phyloP scores from a whole-genome alignment of 2,329 filamentous ascomycete species.

The Dothiorella sarmentorum region DNA sequence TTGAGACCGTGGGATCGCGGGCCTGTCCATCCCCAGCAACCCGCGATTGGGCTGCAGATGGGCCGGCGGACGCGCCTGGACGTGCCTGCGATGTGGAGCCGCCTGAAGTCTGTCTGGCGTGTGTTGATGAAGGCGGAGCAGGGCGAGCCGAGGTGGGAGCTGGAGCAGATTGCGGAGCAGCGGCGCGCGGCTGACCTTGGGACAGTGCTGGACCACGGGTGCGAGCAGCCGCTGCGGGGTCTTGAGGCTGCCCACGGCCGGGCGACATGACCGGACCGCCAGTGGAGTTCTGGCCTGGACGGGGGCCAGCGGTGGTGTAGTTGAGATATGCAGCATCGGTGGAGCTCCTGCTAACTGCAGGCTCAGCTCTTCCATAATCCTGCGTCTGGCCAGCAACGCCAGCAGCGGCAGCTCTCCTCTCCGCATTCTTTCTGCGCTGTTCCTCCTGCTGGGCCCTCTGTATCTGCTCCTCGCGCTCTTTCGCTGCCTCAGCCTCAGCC shows the following conservation, averaged over 20 bases:
- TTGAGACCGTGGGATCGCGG: conserved; percentile 50
- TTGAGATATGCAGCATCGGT: neutral
- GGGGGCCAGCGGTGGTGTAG: conserved; percentile 5
- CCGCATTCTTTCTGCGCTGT: conserved; percentile 51
- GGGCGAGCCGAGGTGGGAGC: conserved; percentile 20
- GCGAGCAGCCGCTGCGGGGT: conserved; percentile 1
- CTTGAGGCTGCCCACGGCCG: neutral
- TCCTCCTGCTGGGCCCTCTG: conserved; percentile 55
- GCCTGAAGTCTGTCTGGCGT: conserved; percentile 32
- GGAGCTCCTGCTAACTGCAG: conserved; percentile 5
- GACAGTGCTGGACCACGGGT: conserved; percentile 24
- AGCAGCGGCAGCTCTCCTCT: conserved; percentile 58
- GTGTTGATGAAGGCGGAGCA: conserved; percentile 19
- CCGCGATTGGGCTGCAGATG: conserved; percentile 23
- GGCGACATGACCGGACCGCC: conserved; percentile 15
- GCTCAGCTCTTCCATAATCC: conserved; percentile 3
- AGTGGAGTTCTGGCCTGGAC: neutral
- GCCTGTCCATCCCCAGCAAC: conserved; percentile 26
- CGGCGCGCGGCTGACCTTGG: conserved; percentile 34
- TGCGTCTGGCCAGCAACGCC: conserved; percentile 46
- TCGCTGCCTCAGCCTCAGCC: conserved; percentile 61
- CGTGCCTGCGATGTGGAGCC: conserved; percentile 33
- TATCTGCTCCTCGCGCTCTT: conserved; percentile 42
- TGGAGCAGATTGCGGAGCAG: conserved; percentile 26
- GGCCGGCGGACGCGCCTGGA: conserved; percentile 24